These are phyloP conservation scores for Aspergillus viridinutans DNA, from an alignment of 2,329 filamentous ascomycete genomes.

Conservation along the genomic window DNA sequence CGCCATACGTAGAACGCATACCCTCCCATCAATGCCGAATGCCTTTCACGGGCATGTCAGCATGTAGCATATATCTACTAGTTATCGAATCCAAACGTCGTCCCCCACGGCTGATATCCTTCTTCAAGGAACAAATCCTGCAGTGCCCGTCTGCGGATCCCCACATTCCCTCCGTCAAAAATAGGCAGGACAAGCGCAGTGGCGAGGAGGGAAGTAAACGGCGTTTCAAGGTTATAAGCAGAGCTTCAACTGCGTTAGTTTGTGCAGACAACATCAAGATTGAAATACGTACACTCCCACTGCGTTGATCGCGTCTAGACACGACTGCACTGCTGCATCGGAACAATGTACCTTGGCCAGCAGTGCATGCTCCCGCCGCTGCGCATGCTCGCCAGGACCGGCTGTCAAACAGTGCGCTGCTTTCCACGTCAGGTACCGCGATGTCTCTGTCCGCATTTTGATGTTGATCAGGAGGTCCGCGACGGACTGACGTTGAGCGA, in stretches of 20 bases:
- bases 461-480: conserved; percentile 51
- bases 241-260: conserved; percentile 19
- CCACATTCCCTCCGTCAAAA: conserved; percentile 55
- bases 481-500: conserved; percentile 49
- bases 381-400: conserved; percentile 37
- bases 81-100: neutral
- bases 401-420: conserved; percentile 44
- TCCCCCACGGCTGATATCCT: conserved; percentile 46
- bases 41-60: too few species aligned
- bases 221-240: conserved; percentile 41
- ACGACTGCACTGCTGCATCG: conserved; percentile 47
- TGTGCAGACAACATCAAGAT: neutral
- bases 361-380: conserved; percentile 44
- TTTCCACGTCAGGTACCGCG: conserved; percentile 51
- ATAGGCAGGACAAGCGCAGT: conserved; percentile 46
- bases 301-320: conserved; percentile 48
- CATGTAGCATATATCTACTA: too few species aligned
- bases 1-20: too few species aligned
- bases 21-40: too few species aligned
- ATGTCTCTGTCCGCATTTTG: conserved; percentile 51
- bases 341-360: conserved; percentile 52
- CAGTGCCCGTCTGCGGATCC: conserved; percentile 48
- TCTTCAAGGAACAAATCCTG: conserved; percentile 44
- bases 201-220: conserved; percentile 44
- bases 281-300: conserved; percentile 48